Conservation (phyloP, 148 eudicot genomes). For the Rhododendron henanense region DNA sequence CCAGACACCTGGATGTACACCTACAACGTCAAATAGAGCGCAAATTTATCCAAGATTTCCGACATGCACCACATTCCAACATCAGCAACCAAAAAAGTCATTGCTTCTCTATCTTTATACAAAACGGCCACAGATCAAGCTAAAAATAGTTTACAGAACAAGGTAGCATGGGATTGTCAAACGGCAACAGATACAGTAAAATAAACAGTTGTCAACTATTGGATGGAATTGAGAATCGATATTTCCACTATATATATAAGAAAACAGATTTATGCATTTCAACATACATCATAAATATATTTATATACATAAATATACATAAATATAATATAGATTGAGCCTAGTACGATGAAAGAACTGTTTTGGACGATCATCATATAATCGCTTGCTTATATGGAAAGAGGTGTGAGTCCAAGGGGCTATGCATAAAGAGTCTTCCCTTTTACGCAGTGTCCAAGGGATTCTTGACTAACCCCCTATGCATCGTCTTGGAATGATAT, state of each 20-base stretch:
- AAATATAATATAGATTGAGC: not conserved
- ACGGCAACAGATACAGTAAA: not conserved
- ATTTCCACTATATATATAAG: not conserved
- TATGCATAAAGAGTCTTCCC: not conserved
- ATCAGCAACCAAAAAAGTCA: not conserved
- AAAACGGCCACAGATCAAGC: not conserved
- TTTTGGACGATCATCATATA: not conserved
- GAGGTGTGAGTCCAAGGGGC: not conserved
- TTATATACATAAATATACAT: too few relatives aligned
- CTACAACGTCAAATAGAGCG: not conserved
- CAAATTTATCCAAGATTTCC: not conserved
- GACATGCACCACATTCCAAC: constrained; percentile 6
- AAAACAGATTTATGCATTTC: not conserved
- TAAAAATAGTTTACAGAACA: not conserved
- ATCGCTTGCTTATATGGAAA: not conserved
- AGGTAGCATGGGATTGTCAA: not conserved
- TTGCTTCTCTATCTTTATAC: not conserved
- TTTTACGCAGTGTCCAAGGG: not conserved
- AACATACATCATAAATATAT: too few relatives aligned
- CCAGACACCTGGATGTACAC: not conserved
- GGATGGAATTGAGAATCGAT: not conserved
- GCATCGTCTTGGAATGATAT: not conserved
- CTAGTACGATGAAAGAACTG: not conserved
- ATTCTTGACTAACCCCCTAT: not conserved
- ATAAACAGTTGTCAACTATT: not conserved